Evolutionary conservation across 371 early-diverging fungal genomes (phyloP).

Genomic region (Umbelopsis sp.): DNA sequence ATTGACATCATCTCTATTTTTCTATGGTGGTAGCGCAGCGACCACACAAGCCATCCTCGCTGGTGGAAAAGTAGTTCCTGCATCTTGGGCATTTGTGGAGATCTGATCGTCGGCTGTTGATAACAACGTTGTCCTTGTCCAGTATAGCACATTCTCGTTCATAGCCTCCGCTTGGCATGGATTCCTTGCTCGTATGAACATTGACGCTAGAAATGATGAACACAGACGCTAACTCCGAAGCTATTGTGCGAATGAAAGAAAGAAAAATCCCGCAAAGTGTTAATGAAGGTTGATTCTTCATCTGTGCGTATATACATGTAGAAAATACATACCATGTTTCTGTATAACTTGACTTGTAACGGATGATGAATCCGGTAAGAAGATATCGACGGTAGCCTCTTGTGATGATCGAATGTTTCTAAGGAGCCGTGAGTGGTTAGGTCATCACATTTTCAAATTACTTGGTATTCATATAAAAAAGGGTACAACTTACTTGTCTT

Average conservation of each 20-base stretch:
- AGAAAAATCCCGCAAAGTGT: neutral
- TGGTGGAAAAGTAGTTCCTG: constrained; percentile 49
- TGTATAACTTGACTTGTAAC: constrained; percentile 27
- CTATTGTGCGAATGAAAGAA: constrained; percentile 7
- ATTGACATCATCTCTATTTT: constrained; percentile 17
- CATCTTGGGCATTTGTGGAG: constrained; percentile 59
- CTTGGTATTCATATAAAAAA: neutral
- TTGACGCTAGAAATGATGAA: constrained; percentile 59
- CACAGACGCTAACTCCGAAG: constrained; percentile 43
- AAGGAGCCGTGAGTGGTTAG: neutral
- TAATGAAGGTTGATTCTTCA: neutral
- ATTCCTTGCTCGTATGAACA: constrained; percentile 26
- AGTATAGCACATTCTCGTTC: neutral
- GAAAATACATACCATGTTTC: constrained; percentile 31
- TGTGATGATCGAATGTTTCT: constrained; percentile 60
- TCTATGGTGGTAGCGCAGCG: constrained; percentile 42
- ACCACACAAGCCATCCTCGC: constrained; percentile 39
- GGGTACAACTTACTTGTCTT: constrained; percentile 53
- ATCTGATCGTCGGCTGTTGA: constrained; percentile 25
- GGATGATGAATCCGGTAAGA: constrained; percentile 24
- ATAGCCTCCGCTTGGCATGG: constrained; percentile 27
- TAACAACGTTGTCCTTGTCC: neutral
- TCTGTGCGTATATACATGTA: constrained; percentile 5
- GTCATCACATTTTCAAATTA: neutral
- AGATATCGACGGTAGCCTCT: constrained; percentile 55